Percentiles rank a stretch among this genome's conserved stretches.
Evolutionary conservation across 139 green algal species (phyloP).

Genomic region (Zygnema cylindricum): DNA sequence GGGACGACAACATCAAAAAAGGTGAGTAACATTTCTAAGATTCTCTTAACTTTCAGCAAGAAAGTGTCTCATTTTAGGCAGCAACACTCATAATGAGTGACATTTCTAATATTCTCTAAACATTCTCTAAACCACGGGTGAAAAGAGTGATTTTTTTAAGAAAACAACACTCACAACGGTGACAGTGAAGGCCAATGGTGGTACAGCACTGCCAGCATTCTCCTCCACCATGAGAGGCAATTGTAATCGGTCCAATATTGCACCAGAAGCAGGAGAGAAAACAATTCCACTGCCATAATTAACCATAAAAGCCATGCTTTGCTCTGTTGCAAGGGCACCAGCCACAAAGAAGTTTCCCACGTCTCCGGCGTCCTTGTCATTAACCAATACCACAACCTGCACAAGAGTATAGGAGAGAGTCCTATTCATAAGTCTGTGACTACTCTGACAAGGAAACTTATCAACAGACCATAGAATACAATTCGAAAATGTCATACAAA

Average conservation of each 20-base stretch:
- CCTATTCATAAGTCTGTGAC: no score
- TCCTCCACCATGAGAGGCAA: slow-evolving; percentile 92
- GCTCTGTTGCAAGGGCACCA: slow-evolving; percentile 73
- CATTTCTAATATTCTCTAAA: neutral
- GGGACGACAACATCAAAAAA: no score
- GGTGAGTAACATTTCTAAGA: no score
- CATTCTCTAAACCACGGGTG: neutral
- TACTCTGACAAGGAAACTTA: no score
- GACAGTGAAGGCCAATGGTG: slow-evolving; percentile 96
- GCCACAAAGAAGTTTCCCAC: slow-evolving; percentile 97
- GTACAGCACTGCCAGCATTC: slow-evolving; percentile 84
- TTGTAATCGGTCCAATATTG: slow-evolving; percentile 77
- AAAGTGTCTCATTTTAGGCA: no score
- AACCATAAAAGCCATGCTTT: slow-evolving; percentile 82
- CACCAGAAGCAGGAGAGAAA: slow-evolving; percentile 54
- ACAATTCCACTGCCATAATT: slow-evolving; percentile 89
- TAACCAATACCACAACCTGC: slow-evolving; percentile 91
- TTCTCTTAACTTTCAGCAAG: no score
- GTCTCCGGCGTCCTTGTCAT: slow-evolving; percentile 96
- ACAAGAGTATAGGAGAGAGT: neutral
- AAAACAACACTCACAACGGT: slow-evolving; percentile 61
- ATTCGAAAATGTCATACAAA: no score
- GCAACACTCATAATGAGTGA: neutral
- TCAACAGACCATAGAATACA: no score
- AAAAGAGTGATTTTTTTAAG: neutral